Conservation (phyloP, 2,329 filamentous ascomycete genomes). For the Paecilomyces fulvus region DNA sequence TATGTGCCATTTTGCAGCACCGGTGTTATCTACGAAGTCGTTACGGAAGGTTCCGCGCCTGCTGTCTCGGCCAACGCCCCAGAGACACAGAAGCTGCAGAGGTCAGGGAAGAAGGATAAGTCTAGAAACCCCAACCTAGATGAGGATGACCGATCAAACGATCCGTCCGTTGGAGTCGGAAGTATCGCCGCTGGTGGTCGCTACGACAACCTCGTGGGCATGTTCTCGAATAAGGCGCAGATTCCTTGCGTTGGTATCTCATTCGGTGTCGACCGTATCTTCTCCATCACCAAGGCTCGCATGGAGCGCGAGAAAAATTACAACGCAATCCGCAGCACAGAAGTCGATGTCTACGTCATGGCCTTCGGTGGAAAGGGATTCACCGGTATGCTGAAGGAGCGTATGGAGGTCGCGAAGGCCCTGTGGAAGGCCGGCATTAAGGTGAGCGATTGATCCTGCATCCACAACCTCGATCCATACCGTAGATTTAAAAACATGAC, state of each 20-base stretch:
- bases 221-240: slow-evolving; percentile 78
- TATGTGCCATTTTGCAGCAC: slow-evolving; percentile 42
- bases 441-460: slow-evolving; percentile 31
- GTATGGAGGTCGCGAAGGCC: slow-evolving; percentile 67
- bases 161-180: slow-evolving; percentile 75
- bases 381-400: slow-evolving; percentile 69
- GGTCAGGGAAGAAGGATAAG: slow-evolving; percentile 37
- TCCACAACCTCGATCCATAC: neutral
- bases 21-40: slow-evolving; percentile 80
- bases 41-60: slow-evolving; percentile 69
- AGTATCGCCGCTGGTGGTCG: slow-evolving; percentile 83
- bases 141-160: slow-evolving; percentile 64
- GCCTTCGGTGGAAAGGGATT: slow-evolving; percentile 84
- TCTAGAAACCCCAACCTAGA: slow-evolving; percentile 43
- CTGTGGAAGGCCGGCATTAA: slow-evolving; percentile 87
- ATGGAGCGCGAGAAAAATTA: slow-evolving; percentile 52
- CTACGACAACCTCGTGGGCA: slow-evolving; percentile 88
- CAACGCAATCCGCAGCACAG: slow-evolving; percentile 54
- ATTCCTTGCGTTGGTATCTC: slow-evolving; percentile 89
- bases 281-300: slow-evolving; percentile 77
- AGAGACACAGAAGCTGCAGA: slow-evolving; percentile 25
- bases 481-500: neutral
- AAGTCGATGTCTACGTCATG: slow-evolving; percentile 91
- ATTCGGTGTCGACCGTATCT: slow-evolving; percentile 92
- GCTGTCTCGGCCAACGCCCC: slow-evolving; percentile 33